phyloP scores from a whole-genome alignment of 441 rosid genomes.

The Biscutella laevigata region DNA sequence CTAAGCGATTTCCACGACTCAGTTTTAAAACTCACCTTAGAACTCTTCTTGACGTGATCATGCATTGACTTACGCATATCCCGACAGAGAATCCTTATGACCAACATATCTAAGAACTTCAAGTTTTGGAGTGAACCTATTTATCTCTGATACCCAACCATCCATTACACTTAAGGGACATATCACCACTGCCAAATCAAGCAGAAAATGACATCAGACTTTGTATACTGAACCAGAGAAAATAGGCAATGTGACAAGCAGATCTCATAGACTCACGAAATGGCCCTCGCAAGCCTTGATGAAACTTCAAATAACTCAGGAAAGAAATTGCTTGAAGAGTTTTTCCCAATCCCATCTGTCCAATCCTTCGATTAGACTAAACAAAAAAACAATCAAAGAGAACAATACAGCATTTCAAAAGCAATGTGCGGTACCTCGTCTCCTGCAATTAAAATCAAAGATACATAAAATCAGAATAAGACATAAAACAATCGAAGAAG shows the following conservation, averaged over 20 bases:
- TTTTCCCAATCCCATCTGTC: slow-evolving; percentile 91
- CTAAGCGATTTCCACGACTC: not conserved
- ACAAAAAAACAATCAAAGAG: not conserved
- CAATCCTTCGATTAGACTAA: slow-evolving; percentile 9
- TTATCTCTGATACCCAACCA: slow-evolving; percentile 76
- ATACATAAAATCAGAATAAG: not conserved
- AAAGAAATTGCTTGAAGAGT: slow-evolving; percentile 76
- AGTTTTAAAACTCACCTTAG: slow-evolving; percentile 37
- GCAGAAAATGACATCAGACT: not conserved
- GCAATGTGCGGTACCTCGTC: slow-evolving; percentile 48
- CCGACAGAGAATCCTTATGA: slow-evolving; percentile 50
- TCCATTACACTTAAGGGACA: slow-evolving; percentile 85
- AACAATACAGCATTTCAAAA: not conserved
- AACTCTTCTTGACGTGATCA: slow-evolving; percentile 35
- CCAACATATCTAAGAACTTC: slow-evolving; percentile 70
- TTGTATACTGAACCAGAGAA: not conserved
- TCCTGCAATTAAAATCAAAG: slow-evolving; percentile 44
- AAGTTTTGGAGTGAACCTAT: slow-evolving; percentile 57
- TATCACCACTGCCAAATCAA: slow-evolving; percentile 50
- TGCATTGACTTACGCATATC: slow-evolving; percentile 41
- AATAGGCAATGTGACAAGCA: not conserved
- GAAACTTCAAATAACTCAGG: slow-evolving; percentile 65
- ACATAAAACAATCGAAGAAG: no score
- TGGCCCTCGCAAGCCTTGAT: slow-evolving; percentile 44
- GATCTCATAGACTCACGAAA: slow-evolving; percentile 48